Base-by-base conservation (phyloP, 805 yeast genomes). In the Candida peoriensis region DNA sequence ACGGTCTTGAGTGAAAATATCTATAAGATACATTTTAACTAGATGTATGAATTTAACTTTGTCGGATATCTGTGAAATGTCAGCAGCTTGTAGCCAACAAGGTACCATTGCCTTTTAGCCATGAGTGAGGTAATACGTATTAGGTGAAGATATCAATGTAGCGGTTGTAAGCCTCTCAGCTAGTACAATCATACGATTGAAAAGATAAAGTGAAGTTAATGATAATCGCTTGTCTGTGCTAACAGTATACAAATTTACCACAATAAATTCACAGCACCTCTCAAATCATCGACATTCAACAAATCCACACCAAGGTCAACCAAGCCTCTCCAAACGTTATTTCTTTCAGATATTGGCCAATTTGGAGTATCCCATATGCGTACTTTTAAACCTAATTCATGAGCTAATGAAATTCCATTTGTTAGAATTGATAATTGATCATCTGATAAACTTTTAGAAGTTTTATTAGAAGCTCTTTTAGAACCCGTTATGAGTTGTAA, bases 311-410 rank as follows among this genome's bases (percentile, higher is more conserved):
- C 78, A 11, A 63, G 39, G 13, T 56, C 59, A 28, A 66, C 50
- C 12, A 77, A 58, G 37, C 71, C 74, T 33, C 57, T 46, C 75
- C 81, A 74, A 25, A 78, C 67, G 4, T 51, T 50, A 30, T 70
- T 53, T 38, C 74, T 64, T 20, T 61, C 52, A 11, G 47, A 40
- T 3, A 54, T 52, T 4, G 89, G 88, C 87, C 87, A 81, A 33
- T 64, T 63, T 1, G 85, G 78, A 8, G 76, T 77, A 14, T 79
- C 88, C 89, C 89, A 82, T 20, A 81, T 61, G 37, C 90, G 61
- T 0, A 85, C 72, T 43, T 68, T 64, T 26, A 81, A 47, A 10
- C 75, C 74, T 32, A 58, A 39, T 3, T 55, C 48, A 45, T 79
- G 85, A 2, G 84, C 79, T 12, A 38, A 35, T 4, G 40, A 36